phyloP scores from a whole-genome alignment of 345 rosid species.

The Eucalyptus pauciflora region DNA sequence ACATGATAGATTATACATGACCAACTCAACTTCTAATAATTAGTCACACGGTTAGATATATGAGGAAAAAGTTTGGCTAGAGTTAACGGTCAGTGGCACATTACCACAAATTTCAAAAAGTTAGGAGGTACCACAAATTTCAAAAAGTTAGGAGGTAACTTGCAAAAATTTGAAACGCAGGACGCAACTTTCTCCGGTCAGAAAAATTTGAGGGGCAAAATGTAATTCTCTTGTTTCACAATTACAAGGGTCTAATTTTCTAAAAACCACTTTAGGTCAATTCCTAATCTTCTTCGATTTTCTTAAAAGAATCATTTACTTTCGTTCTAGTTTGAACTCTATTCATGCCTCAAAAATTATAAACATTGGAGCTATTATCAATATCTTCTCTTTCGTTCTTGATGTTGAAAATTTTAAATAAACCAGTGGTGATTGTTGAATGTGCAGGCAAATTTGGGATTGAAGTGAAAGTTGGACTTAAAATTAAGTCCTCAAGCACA shows the following conservation, averaged over 20 bases:
- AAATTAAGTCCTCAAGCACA: rapidly evolving
- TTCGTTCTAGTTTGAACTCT: rapidly evolving
- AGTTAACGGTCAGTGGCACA: neutral
- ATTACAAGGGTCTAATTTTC: neutral
- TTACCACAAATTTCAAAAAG: neutral
- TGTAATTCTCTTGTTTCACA: neutral
- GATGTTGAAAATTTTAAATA: neutral
- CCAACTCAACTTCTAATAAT: neutral
- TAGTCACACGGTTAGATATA: neutral
- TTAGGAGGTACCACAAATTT: neutral
- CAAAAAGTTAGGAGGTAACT: neutral
- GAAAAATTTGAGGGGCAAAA: neutral
- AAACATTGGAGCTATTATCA: no score
- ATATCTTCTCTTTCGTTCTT: neutral
- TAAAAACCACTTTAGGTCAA: neutral
- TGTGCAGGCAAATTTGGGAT: rapidly evolving
- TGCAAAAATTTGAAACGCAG: neutral
- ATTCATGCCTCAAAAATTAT: neutral
- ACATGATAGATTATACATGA: rapidly evolving
- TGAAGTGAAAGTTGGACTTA: neutral
- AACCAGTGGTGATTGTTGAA: rapidly evolving
- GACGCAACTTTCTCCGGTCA: neutral
- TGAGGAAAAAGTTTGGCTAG: neutral
- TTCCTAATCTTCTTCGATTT: rapidly evolving
- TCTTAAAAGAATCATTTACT: neutral